Percentiles rank a stretch among this genome's conserved stretches.
Conservation (phyloP, 345 rosid species). For the Rhodamnia argentea region DNA sequence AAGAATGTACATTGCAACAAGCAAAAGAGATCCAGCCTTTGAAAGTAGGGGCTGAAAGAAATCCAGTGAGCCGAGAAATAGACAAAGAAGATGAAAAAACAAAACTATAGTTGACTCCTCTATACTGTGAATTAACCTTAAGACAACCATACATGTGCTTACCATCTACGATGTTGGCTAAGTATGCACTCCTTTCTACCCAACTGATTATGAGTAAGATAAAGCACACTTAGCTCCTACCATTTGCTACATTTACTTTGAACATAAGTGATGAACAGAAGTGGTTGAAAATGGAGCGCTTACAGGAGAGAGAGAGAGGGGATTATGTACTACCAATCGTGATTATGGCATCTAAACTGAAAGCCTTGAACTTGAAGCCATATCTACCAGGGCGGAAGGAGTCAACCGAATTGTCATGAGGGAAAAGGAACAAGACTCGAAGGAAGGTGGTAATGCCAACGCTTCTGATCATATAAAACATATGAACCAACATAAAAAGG, state of each 20-base stretch:
- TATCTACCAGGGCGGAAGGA: not conserved
- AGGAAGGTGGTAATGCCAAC: not conserved
- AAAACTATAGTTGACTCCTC: no score
- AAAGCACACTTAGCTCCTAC: not conserved
- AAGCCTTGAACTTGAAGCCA: not conserved
- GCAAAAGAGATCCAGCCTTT: no score
- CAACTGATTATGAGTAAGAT: not conserved
- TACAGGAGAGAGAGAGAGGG: not conserved
- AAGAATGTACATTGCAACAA: no score
- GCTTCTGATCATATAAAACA: not conserved
- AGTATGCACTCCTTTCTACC: not conserved
- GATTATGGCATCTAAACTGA: not conserved
- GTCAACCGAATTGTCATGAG: not conserved
- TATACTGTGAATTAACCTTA: no score
- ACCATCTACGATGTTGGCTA: no score
- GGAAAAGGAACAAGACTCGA: not conserved
- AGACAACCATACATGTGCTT: no score
- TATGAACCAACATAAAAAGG: not conserved
- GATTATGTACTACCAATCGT: not conserved
- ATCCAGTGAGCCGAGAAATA: no score
- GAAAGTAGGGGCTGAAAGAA: no score
- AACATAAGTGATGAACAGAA: not conserved
- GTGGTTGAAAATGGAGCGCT: not conserved
- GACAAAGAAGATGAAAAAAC: no score
- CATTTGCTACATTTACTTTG: not conserved